phyloP scores from a whole-genome alignment of 2,329 filamentous ascomycete genomes.

The Blastomyces emzantsi region DNA sequence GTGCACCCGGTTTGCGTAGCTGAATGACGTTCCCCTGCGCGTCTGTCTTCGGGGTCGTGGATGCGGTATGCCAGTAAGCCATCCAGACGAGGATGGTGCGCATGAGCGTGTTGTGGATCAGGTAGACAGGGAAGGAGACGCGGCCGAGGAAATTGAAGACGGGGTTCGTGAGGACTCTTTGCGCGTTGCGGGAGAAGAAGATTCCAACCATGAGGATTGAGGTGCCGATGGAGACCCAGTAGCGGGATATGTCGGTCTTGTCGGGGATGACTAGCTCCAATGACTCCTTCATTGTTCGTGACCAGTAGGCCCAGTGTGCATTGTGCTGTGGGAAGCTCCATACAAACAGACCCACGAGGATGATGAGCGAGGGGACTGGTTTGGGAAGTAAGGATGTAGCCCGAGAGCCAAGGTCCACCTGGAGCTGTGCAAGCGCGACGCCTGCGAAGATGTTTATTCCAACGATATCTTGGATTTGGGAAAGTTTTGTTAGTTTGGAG shows the following conservation, averaged over 20 bases:
- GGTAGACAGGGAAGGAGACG: conserved; percentile 24
- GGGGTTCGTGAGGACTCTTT: conserved; percentile 17
- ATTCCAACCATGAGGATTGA: conserved; percentile 20
- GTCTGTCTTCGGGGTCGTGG: conserved; percentile 10
- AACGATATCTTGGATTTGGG: conserved; percentile 17
- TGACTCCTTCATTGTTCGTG: conserved; percentile 14
- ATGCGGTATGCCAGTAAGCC: conserved; percentile 17
- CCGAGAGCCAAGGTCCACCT: conserved; percentile 19
- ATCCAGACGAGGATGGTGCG: conserved; percentile 22
- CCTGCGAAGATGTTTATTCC: conserved; percentile 23
- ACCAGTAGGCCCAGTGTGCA: conserved; percentile 20
- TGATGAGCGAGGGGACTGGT: conserved; percentile 18
- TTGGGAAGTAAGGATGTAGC: conserved; percentile 18
- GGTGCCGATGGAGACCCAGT: conserved; percentile 21
- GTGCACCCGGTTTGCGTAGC: conserved; percentile 6
- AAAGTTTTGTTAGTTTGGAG: conserved; percentile 7
- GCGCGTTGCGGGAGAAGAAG: conserved; percentile 20
- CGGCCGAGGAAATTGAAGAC: conserved; percentile 24
- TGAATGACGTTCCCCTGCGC: conserved; percentile 12
- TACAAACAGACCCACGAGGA: conserved; percentile 20
- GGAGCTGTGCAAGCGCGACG: conserved; percentile 22
- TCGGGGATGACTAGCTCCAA: conserved; percentile 16
- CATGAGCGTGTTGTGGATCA: conserved; percentile 23
- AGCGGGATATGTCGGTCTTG: conserved; percentile 19
- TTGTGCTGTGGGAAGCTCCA: conserved; percentile 23